Conservation (phyloP, 257 asterid species). For the Forsythia viridissima region DNA sequence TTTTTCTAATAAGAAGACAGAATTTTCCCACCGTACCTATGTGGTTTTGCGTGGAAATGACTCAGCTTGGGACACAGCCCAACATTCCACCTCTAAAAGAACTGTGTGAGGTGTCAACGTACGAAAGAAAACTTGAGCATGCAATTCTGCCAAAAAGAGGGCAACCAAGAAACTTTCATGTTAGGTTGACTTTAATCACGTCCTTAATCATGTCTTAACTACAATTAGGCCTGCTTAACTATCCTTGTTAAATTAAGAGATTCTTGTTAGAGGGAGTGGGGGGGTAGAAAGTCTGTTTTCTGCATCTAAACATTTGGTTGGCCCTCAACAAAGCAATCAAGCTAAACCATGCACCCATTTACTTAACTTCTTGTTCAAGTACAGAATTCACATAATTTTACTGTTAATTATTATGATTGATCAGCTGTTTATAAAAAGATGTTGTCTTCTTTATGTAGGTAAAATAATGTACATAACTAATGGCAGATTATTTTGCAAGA, state of each 20-base stretch:
- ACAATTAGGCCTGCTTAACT: not conserved
- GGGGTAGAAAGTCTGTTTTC: not conserved
- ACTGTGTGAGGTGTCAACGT: not conserved
- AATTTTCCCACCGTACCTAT: not conserved
- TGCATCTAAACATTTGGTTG: not conserved
- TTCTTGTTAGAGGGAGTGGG: not conserved
- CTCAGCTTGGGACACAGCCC: constrained; percentile 40
- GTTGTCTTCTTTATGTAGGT: no score
- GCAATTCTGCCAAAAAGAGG: constrained; percentile 22
- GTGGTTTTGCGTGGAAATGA: constrained; percentile 58
- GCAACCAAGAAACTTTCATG: constrained; percentile 1
- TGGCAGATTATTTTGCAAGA: no score
- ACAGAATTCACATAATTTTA: not conserved
- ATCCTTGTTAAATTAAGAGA: not conserved
- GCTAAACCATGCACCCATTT: not conserved
- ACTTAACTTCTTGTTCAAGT: not conserved
- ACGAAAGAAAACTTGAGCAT: constrained; percentile 8
- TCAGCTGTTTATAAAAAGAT: no score
- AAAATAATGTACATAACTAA: no score
- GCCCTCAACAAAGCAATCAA: not conserved
- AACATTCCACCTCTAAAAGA: constrained; percentile 24
- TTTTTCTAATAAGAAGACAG: constrained; percentile 18
- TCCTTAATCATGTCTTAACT: not conserved
- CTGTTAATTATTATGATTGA: no score
- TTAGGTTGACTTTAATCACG: not conserved